Base-by-base conservation (phyloP, 495 filamentous ascomycete genomes). In the Daldinia decipiens region DNA sequence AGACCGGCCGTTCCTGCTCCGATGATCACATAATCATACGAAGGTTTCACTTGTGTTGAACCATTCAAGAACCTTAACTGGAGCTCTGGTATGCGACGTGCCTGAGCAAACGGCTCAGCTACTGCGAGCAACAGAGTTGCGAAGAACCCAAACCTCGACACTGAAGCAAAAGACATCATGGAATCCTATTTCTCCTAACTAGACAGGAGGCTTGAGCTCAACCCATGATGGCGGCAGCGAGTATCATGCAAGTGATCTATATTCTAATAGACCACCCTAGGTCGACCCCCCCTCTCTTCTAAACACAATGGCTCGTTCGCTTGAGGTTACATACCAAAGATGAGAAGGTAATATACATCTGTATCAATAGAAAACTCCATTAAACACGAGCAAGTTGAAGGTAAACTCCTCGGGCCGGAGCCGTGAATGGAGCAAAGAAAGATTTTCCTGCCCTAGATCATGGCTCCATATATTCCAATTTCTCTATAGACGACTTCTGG, bases 1-100 rank as follows among this genome's bases (percentile, higher is more conserved):
- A 88, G 75, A 19, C 86, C 86, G 45, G 80, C 77, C 4, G 85
- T 86, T 26, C 85, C 84, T 36, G 83, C 84, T 24, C 85, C 85
- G 15, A 86, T 74, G 11, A 87, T 75, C 39, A 86, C 75, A 53
- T 84, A 85, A 72, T 85, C 82, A 51, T 83, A 83, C 9, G 65
- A 68, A 2, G 56, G 19, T 11, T 39, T 39, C 7, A 68, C 65
- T 19, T 51, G 50, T 7, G 60, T 56, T 4, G 65, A 68, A 24
- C 70, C 59, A 29, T 72, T 72, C 17, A 62, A 51, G 43, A 68
- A 72, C 11, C 55, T 60, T 4, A 65, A 27, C 55, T 65, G 65
- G 4, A 65, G 56, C 36, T 65, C 51, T 9, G 65, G 45, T 4
- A 12, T 32, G n/a, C 26, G 65, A 38, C 11, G 55, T 36, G 60